Evolutionary conservation across 2,329 filamentous ascomycete genomes (phyloP).

Genomic region (Colletotrichum sp.): DNA sequence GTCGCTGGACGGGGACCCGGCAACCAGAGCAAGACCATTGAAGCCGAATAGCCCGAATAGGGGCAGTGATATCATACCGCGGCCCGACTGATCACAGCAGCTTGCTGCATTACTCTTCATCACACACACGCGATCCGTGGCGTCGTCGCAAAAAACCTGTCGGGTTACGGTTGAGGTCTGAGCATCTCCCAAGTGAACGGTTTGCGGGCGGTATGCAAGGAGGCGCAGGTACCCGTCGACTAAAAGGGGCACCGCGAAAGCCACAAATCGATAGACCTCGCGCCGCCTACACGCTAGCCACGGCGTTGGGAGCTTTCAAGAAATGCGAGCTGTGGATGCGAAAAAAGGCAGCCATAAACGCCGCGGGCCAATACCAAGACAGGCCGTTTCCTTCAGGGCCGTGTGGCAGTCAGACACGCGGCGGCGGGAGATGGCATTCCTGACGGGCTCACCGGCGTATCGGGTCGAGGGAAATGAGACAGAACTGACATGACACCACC

Average conservation of each 20-base stretch:
- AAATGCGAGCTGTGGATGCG: neutral
- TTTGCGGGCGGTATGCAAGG: neutral
- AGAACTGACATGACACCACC: neutral
- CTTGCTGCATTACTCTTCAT: neutral
- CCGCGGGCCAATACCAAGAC: neutral
- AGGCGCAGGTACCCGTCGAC: conserved; percentile 17
- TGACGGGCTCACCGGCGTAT: neutral
- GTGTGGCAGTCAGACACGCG: conserved; percentile 7
- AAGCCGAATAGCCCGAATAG: neutral
- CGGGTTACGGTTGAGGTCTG: neutral
- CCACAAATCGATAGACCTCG: conserved; percentile 8
- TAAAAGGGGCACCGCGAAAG: conserved; percentile 4
- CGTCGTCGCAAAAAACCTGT: neutral
- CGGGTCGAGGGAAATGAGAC: conserved; percentile 5
- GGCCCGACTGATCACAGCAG: neutral
- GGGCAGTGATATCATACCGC: neutral
- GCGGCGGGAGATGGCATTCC: neutral
- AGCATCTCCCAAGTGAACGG: neutral
- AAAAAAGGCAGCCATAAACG: neutral
- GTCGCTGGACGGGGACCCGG: neutral
- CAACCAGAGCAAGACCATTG: neutral
- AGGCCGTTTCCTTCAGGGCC: neutral
- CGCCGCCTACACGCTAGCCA: neutral
- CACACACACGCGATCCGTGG: conserved; percentile 1
- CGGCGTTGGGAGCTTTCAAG: neutral